These are phyloP conservation scores for Colletotrichum costaricense DNA, from an alignment of 2,329 filamentous ascomycete species.

Conservation along the genomic window DNA sequence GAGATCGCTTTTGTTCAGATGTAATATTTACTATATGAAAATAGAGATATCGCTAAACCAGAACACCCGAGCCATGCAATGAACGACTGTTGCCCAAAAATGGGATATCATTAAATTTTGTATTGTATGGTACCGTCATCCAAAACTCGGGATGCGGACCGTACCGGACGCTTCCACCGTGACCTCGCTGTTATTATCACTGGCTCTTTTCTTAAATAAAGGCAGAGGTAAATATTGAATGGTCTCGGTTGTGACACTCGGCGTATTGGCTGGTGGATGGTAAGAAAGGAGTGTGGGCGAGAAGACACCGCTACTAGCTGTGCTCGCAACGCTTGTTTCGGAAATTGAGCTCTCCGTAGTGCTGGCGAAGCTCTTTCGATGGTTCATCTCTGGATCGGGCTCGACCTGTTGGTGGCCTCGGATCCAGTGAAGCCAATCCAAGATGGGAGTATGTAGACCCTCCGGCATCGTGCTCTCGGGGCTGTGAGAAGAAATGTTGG, in stretches of 20 bases:
- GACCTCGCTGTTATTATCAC: not conserved
- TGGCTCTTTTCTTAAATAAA: not conserved
- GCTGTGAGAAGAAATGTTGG: not conserved
- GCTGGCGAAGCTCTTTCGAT: constrained; percentile 28
- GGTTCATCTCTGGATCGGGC: constrained; percentile 26
- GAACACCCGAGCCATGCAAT: not conserved
- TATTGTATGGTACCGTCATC: not conserved
- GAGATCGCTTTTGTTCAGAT: not conserved
- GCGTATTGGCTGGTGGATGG: not conserved
- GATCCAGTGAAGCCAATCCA: constrained; percentile 29
- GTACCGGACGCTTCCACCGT: not conserved
- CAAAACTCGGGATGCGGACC: not conserved
- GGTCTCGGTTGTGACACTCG: not conserved
- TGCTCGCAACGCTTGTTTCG: constrained; percentile 8
- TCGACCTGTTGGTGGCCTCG: constrained; percentile 20
- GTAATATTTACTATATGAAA: not conserved
- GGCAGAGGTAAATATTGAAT: constrained; percentile 9
- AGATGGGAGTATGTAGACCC: constrained; percentile 13
- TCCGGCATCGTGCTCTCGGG: constrained; percentile 10
- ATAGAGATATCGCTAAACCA: not conserved
- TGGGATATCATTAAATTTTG: not conserved
- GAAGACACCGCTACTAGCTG: constrained; percentile 28
- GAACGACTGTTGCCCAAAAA: not conserved
- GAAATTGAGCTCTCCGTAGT: not conserved
- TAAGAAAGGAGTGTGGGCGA: constrained; percentile 19